Evolutionary conservation across 2,329 filamentous ascomycete species (phyloP).

Genomic region (Colletotrichum lini): DNA sequence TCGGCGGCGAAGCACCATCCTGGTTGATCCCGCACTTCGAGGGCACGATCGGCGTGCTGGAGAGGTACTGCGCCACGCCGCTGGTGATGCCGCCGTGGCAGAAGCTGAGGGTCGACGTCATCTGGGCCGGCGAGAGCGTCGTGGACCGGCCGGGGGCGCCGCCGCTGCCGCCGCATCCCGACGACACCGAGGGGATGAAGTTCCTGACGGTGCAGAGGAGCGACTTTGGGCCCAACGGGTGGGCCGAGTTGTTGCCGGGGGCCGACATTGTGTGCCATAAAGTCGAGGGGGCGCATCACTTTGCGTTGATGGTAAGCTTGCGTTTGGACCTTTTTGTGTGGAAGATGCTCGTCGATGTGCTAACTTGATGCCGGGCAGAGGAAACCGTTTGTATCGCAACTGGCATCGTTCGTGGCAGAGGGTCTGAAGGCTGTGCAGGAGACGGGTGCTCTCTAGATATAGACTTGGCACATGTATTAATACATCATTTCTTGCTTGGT

Average conservation of each 20-base stretch:
- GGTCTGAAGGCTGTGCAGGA: background rate
- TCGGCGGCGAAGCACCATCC: background rate
- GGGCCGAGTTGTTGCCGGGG: slow-evolving; percentile 2
- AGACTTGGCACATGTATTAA: too few species aligned
- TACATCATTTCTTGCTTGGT: too few species aligned
- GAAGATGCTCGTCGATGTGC: background rate
- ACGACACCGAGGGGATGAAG: slow-evolving; percentile 15
- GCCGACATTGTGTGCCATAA: slow-evolving; percentile 8
- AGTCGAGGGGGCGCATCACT: slow-evolving; percentile 18
- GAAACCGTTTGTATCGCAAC: background rate
- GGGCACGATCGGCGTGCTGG: slow-evolving; percentile 14
- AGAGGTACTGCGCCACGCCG: slow-evolving; percentile 19
- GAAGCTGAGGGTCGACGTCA: slow-evolving; percentile 9
- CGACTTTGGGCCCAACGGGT: slow-evolving; percentile 12
- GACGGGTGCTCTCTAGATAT: too few species aligned
- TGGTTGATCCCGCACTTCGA: slow-evolving; percentile 23
- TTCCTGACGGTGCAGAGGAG: slow-evolving; percentile 10
- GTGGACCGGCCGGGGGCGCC: slow-evolving; percentile 17
- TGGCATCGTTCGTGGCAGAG: background rate
- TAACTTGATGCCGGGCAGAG: background rate
- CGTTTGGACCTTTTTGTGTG: background rate
- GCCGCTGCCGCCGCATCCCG: slow-evolving; percentile 13
- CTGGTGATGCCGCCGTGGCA: background rate
- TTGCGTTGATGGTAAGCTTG: slow-evolving; percentile 8
- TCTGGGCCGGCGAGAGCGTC: slow-evolving; percentile 19